Evolutionary conservation across 176 grass and related monocot genomes (phyloP), one percentile per base, ranked within the genome.

Genomic region (Bothriochloa decipiens): DNA sequence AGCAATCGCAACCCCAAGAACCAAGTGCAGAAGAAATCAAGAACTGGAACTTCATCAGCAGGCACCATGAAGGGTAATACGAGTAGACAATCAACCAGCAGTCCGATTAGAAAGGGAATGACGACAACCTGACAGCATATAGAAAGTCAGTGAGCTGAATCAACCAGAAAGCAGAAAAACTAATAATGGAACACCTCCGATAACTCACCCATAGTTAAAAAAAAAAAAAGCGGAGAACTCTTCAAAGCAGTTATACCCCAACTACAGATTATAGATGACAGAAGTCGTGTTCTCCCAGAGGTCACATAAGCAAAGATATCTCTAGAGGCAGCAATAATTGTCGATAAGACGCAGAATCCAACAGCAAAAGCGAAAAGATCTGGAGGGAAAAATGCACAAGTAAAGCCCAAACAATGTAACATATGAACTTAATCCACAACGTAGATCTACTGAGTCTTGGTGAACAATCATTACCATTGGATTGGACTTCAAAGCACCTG

Each of bases 151-250:
- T 72, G 47, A 80, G 79, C 47, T 65, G 78, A 67, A 68, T 36
- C 15, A 65, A 55, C 32, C 32, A 81, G 64, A 91, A 20, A 53
- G 71, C 60, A 26, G 65, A 55, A 85, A 72, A 8, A 29, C n/a
- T 47, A 81, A 43, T 4, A 72, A 78, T 12, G 39, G 69, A 67
- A 80, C 10, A n/a, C 55, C 64, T 37, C 17, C 5, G 65, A 40
- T 60, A 89, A 71, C 80, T 82, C 77, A 92, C 86, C 65, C 84
- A 90, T 81, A 87, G 87, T n/a, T n/a, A 66, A 82, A 67, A 81
- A 84, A n/a, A n/a, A n/a, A n/a, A n/a, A n/a, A n/a, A n/a, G 84
- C 0, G 84, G 83, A 78, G 14, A 78, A 58, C 83, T 73, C 73
- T 90, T 86, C 53, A 90, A 58, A 83, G 80, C 79, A 74, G 27